A percentile compares a stretch with the other conserved stretches of the same genome.
Evolutionary conservation across 1,284 basidiomycete species (phyloP).

Genomic region (Tausonia pullulans): DNA sequence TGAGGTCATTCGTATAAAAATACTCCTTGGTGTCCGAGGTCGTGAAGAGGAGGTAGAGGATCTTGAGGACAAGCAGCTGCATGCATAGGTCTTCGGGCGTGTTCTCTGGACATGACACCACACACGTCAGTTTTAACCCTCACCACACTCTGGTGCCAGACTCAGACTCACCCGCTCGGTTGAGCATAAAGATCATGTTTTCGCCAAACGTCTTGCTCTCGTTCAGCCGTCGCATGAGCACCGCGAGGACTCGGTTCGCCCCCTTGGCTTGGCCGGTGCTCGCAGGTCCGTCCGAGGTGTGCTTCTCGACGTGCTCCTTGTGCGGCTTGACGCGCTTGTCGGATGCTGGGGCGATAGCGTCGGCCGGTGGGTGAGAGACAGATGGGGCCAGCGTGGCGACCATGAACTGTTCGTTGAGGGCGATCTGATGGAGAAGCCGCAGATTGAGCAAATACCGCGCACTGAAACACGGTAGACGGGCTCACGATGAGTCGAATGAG

Average conservation of each 20-base stretch:
- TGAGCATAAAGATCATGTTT: slow-evolving; percentile 98
- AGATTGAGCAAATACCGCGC: no score
- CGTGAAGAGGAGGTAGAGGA: slow-evolving; percentile 89
- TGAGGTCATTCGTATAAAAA: slow-evolving; percentile 96
- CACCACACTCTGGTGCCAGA: neutral
- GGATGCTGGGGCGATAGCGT: slow-evolving; percentile 15
- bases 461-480: neutral
- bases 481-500: slow-evolving; percentile 83
- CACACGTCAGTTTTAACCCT: neutral
- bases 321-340: slow-evolving; percentile 20
- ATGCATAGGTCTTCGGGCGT: slow-evolving; percentile 85
- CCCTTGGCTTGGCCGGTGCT: slow-evolving; percentile 29
- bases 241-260: slow-evolving; percentile 65
- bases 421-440: slow-evolving; percentile 45
- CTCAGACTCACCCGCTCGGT: slow-evolving; percentile 63
- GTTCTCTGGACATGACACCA: slow-evolving; percentile 42
- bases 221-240: slow-evolving; percentile 70
- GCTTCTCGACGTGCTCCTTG: neutral
- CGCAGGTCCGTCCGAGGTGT: neutral
- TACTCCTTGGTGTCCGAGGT: slow-evolving; percentile 87
- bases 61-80: slow-evolving; percentile 87
- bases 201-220: slow-evolving; percentile 90
- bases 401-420: slow-evolving; percentile 98
- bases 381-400: slow-evolving; percentile 44
- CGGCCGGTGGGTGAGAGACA: slow-evolving; percentile 23